These are phyloP conservation scores for Phaffia australis DNA, from an alignment of 768 basidiomycete species.

Conservation along the genomic window DNA sequence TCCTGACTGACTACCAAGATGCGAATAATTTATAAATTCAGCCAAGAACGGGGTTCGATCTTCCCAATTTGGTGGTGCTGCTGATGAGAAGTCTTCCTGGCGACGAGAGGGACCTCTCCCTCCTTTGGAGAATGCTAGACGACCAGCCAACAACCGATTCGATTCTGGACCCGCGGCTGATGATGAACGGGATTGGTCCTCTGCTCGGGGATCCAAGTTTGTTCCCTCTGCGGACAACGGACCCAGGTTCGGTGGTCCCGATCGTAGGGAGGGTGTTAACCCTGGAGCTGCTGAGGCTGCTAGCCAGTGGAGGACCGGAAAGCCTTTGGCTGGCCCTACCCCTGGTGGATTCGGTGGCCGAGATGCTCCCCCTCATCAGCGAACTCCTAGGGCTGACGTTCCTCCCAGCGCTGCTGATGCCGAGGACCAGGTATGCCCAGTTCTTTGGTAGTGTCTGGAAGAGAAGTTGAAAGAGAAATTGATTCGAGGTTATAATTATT, in stretches of 20 bases:
- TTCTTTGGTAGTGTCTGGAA: background rate
- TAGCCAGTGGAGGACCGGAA: slow-evolving; percentile 33
- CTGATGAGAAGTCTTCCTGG: slow-evolving; percentile 78
- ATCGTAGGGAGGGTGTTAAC: slow-evolving; percentile 28
- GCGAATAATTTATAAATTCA: slow-evolving; percentile 35
- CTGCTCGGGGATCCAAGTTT: slow-evolving; percentile 40
- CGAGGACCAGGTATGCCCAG: slow-evolving; percentile 50
- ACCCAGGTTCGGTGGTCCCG: slow-evolving; percentile 26
- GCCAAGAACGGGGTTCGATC: slow-evolving; percentile 64
- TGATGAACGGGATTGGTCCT: slow-evolving; percentile 35
- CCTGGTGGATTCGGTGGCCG: slow-evolving; percentile 33
- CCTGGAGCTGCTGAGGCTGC: slow-evolving; percentile 33
- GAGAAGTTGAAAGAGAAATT: background rate
- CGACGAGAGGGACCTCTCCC: slow-evolving; percentile 77
- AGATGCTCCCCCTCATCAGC: slow-evolving; percentile 41
- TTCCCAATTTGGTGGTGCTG: slow-evolving; percentile 40
- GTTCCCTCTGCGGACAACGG: slow-evolving; percentile 30
- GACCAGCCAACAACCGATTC: slow-evolving; percentile 27
- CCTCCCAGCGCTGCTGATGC: slow-evolving; percentile 49
- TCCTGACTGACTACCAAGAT: background rate
- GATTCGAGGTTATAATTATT: background rate
- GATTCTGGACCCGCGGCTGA: slow-evolving; percentile 27
- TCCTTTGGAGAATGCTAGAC: slow-evolving; percentile 41
- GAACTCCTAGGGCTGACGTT: slow-evolving; percentile 32
- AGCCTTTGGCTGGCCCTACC: slow-evolving; percentile 32